Percentiles rank a stretch among this genome's conserved stretches.
These are phyloP conservation scores for Cyclotella sp. DNA, from an alignment of 108 stramenopile species.

Conservation along the genomic window DNA sequence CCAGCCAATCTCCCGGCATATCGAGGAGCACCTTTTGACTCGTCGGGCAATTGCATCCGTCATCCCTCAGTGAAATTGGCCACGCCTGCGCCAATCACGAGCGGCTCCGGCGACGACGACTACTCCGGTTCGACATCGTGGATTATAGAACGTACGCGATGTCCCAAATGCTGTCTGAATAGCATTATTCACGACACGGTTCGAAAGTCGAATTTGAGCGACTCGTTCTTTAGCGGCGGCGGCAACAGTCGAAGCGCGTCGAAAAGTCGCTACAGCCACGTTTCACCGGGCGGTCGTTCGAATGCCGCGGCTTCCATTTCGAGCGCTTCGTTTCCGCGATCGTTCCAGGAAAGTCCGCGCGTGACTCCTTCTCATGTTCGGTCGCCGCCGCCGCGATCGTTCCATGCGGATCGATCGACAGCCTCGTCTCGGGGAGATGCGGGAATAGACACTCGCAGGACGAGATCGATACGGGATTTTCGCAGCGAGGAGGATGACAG, in stretches of 20 bases:
- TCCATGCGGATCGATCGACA: too few relatives aligned
- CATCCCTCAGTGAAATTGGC: slow-evolving; percentile 14
- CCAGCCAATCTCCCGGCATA: slow-evolving; percentile 1
- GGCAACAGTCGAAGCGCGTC: background rate
- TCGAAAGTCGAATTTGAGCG: background rate
- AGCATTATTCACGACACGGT: slow-evolving; percentile 9
- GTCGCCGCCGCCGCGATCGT: too few relatives aligned
- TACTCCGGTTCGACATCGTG: background rate
- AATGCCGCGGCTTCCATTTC: background rate
- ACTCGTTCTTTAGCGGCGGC: background rate
- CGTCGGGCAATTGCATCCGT: slow-evolving; percentile 1
- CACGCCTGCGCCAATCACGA: background rate
- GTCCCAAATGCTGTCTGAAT: slow-evolving; percentile 13
- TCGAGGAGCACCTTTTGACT: slow-evolving; percentile 3
- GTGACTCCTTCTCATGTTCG: too few relatives aligned
- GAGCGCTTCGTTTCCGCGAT: background rate
- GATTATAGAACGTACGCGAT: slow-evolving; percentile 3
- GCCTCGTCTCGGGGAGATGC: background rate
- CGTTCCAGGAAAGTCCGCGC: background rate
- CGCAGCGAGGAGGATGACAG: slow-evolving; percentile 1
- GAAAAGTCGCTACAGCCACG: slow-evolving; percentile 4
- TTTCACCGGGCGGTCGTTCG: background rate
- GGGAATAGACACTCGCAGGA: background rate
- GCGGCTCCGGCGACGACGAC: background rate
- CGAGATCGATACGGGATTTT: background rate